Percentiles rank a stretch among this genome's conserved stretches.
phyloP scores from a whole-genome alignment of 257 asterid species.

The Solanum megistacrolobum region DNA sequence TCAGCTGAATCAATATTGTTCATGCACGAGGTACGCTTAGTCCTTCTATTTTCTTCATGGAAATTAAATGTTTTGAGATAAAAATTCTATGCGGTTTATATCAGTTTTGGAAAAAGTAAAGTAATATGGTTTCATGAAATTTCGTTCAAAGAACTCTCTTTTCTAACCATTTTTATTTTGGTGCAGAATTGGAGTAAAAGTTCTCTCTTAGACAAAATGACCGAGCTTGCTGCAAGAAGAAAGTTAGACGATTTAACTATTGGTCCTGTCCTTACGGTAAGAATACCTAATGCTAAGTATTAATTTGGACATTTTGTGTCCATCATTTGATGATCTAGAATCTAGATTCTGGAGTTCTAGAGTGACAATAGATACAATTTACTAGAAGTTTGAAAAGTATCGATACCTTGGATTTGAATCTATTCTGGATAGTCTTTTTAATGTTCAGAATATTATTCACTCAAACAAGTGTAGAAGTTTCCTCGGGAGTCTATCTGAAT shows the following conservation, averaged over 20 bases:
- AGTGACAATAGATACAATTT: background rate
- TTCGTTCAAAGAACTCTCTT: background rate
- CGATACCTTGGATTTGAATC: background rate
- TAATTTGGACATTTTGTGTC: background rate
- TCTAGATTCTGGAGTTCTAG: background rate
- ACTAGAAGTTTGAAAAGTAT: background rate
- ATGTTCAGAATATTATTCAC: background rate
- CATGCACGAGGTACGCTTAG: conserved; percentile 59
- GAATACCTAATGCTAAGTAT: background rate
- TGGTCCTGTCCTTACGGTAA: conserved; percentile 93
- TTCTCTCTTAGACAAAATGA: conserved; percentile 45
- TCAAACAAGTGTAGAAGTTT: background rate
- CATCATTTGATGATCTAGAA: background rate
- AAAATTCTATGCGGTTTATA: background rate
- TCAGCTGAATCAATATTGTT: conserved; percentile 87
- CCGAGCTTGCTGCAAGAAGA: conserved; percentile 66
- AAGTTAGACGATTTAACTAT: conserved; percentile 78
- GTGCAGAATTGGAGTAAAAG: conserved; percentile 75
- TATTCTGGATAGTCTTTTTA: background rate
- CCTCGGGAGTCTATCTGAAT: background rate
- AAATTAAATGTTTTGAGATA: background rate
- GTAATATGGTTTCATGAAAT: background rate
- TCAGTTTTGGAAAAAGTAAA: background rate
- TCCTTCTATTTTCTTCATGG: background rate
- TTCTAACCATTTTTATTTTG: background rate